Percentiles rank a stretch among this genome's conserved stretches.
Conservation (phyloP, 176 grass and related monocot species). For the Stipa capillata region DNA sequence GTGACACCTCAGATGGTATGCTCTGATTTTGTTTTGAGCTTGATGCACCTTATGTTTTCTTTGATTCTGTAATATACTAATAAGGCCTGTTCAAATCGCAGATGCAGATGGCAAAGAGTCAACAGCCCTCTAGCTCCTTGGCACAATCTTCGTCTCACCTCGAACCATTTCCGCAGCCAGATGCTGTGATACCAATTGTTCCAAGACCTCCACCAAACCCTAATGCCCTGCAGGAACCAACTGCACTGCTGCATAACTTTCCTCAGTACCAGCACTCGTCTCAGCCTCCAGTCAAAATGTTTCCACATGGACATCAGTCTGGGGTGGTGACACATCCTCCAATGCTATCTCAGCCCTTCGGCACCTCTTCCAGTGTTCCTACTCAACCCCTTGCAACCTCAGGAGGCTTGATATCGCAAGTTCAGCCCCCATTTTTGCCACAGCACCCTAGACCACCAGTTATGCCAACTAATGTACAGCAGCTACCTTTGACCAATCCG, state of each 20-base stretch:
- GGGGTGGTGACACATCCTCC: conserved; percentile 13
- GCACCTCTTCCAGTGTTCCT: conserved; percentile 41
- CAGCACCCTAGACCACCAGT: conserved; percentile 37
- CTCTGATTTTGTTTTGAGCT: conserved; percentile 16
- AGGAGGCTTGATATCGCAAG: conserved; percentile 46
- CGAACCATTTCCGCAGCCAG: conserved; percentile 48
- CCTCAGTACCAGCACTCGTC: conserved; percentile 38
- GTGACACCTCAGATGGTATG: conserved; percentile 74
- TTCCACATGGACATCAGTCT: conserved; percentile 34
- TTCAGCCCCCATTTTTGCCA: conserved; percentile 43
- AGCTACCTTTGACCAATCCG: conserved; percentile 32
- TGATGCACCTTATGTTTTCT: not conserved
- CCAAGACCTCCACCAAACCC: conserved; percentile 34
- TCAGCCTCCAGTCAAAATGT: conserved; percentile 30
- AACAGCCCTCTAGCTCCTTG: conserved; percentile 33
- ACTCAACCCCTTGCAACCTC: conserved; percentile 36
- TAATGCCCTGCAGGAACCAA: conserved; percentile 40
- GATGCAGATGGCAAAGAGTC: conserved; percentile 91
- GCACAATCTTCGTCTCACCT: conserved; percentile 46
- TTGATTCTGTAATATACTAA: conserved; percentile 18
- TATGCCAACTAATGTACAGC: conserved; percentile 35
- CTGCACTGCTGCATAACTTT: conserved; percentile 33
- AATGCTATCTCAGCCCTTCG: conserved; percentile 36
- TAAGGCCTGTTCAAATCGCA: conserved; percentile 32
- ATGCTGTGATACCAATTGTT: conserved; percentile 27